Evolutionary conservation across 768 basidiomycete genomes (phyloP), one percentile per base, ranked within the genome.

Genomic region (Amyloporia xantha): DNA sequence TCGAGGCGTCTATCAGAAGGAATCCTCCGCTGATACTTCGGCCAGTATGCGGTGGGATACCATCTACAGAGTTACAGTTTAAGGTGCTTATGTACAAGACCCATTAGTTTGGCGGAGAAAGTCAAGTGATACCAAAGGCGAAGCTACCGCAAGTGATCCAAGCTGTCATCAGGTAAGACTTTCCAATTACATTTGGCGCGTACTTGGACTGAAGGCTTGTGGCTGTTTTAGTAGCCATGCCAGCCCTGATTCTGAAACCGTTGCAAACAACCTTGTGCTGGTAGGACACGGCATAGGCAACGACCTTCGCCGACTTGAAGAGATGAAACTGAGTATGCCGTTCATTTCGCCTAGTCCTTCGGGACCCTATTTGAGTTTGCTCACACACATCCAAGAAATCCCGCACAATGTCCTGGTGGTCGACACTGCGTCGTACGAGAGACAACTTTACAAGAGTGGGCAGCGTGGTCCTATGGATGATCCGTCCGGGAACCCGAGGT

Each of bases 281-380:
- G 77, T 91, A 11, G 82, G 73, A 1, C 86, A 89, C 57, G 74
- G 74, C 17, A 73, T 79, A 35, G 66, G 69, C 30, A 73, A 72
- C 2, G 75, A 82, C 54, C 64, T 90, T 12, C 69, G 76, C 35
- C 73, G 79, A 15, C 69, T 91, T 30, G 83, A 86, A 45, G 86
- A 89, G 41, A 82, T 90, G 77, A 82, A 80, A 66, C 86, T 90
- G 59, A 84, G 88, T 90, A 59, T 59, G 85, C 64, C 30, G 15
- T 33, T 33, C 30, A 33, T 7, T 33, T 33, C 9, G 15, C 15
- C 30, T n/a, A n/a, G n/a, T n/a, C n/a, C n/a, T n/a, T n/a, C n/a
- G n/a, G n/a, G n/a, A n/a, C n/a, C n/a, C n/a, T n/a, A n/a, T 36
- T 33, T 45, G 40, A 21, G 44, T 38, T 30, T 17, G 30, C 49